A percentile compares a stretch with the other conserved stretches of the same genome.
phyloP scores from a whole-genome alignment of 75 land plant genomes.

The Isoetes taiwanensis region DNA sequence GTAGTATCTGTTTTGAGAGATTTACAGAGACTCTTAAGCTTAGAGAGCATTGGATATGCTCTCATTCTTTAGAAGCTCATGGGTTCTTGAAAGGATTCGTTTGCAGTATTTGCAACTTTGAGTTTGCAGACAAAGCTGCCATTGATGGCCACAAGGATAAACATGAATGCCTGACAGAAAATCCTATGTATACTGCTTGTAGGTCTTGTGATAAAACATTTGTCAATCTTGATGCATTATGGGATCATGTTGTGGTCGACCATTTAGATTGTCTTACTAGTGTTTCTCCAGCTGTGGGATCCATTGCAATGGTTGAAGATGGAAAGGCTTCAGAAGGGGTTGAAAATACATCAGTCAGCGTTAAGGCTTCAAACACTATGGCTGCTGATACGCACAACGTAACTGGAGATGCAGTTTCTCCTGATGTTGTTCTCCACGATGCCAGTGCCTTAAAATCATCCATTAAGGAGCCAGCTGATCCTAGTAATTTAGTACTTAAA shows the following conservation, averaged over 20 bases:
- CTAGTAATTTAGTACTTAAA: background rate
- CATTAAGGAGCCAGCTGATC: too few species aligned
- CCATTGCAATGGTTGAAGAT: conserved; percentile 3
- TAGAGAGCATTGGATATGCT: conserved; percentile 53
- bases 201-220: conserved; percentile 60
- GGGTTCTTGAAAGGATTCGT: conserved; percentile 77
- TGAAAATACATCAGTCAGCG: conserved; percentile 10
- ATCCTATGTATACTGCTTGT: conserved; percentile 39
- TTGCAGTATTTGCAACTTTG: conserved; percentile 61
- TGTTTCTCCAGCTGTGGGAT: conserved; percentile 17
- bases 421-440: background rate
- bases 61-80: conserved; percentile 71
- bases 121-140: conserved; percentile 56
- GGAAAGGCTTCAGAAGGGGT: conserved; percentile 7
- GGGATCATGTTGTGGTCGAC: conserved; percentile 64
- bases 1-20: conserved; percentile 54
- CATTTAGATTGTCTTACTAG: conserved; percentile 39
- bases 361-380: too few species aligned
- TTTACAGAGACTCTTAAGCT: conserved; percentile 50
- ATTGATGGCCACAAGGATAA: conserved; percentile 54
- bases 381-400: too few species aligned
- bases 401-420: background rate
- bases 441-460: background rate
- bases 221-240: conserved; percentile 47
- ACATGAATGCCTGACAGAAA: background rate